A percentile compares a stretch with the other conserved stretches of the same genome.
Evolutionary conservation across 495 filamentous ascomycete species (phyloP).

Genomic region (Podospora conica): DNA sequence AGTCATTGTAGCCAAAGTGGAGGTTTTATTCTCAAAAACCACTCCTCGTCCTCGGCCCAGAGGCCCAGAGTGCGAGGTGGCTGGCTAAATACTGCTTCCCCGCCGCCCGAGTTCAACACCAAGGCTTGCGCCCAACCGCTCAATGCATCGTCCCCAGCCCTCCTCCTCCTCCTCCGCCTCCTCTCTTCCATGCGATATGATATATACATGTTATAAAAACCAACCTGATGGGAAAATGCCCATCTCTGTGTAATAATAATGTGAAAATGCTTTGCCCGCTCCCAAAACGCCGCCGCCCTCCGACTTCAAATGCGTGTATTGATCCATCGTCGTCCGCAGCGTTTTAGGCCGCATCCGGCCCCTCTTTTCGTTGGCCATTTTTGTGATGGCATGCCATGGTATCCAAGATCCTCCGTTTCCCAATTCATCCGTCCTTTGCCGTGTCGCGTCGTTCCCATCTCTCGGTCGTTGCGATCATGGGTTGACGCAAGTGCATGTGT

Average conservation of each 20-base stretch:
- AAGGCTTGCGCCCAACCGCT: neutral
- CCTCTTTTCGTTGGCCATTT: neutral
- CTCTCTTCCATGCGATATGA: neutral
- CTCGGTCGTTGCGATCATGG: neutral
- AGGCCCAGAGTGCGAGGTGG: neutral
- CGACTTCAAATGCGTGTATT: neutral
- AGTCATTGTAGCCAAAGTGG: neutral
- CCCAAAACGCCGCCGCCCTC: neutral
- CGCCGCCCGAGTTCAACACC: neutral
- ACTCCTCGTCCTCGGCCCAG: neutral
- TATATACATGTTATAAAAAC: neutral
- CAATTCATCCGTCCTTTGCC: neutral
- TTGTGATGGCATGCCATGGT: too few species aligned
- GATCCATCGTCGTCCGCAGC: too few species aligned
- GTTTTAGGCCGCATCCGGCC: neutral
- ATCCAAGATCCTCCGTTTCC: too few species aligned
- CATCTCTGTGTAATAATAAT: neutral
- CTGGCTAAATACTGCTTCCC: neutral
- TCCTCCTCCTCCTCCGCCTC: too few species aligned
- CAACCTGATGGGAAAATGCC: neutral
- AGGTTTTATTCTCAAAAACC: neutral
- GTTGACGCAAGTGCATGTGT: neutral
- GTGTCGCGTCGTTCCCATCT: neutral
- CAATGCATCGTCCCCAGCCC: neutral
- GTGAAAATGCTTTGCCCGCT: neutral